Conservation (phyloP, 192 early-diverging fungal species). For the Lobulomyces angularis region DNA sequence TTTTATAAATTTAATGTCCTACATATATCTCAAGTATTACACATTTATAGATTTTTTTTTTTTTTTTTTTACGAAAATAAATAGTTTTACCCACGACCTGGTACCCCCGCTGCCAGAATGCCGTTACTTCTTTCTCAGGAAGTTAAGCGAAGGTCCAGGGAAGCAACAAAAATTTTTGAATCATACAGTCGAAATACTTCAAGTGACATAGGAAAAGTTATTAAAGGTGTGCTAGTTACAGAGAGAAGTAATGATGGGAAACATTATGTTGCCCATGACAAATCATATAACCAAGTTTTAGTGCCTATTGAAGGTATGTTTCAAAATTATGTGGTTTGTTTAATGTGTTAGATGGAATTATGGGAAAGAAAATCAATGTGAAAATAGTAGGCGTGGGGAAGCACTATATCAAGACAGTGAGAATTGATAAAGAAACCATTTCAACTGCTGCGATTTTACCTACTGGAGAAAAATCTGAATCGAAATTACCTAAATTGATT, state of each 20-base stretch:
- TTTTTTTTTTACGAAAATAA: background rate
- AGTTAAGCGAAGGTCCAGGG: slow-evolving; percentile 36
- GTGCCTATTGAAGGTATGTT: slow-evolving; percentile 17
- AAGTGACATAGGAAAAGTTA: background rate
- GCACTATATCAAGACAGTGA: slow-evolving; percentile 21
- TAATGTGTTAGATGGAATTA: too few relatives aligned
- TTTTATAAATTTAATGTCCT: slow-evolving; percentile 31
- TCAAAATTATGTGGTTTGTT: too few relatives aligned
- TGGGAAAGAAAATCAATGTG: slow-evolving; percentile 24
- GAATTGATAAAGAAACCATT: slow-evolving; percentile 12
- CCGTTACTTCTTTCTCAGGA: slow-evolving; percentile 20
- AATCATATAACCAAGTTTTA: slow-evolving; percentile 35
- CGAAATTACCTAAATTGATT: slow-evolving; percentile 18
- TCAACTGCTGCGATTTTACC: background rate
- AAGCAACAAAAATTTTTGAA: slow-evolving; percentile 28
- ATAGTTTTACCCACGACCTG: slow-evolving; percentile 45
- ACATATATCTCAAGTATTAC: slow-evolving; percentile 37
- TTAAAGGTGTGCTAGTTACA: slow-evolving; percentile 30
- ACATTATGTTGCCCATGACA: slow-evolving; percentile 37
- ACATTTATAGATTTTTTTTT: background rate
- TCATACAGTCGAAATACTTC: slow-evolving; percentile 1
- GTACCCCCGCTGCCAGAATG: slow-evolving; percentile 45
- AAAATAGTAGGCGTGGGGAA: slow-evolving; percentile 23
- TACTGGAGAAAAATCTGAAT: slow-evolving; percentile 7
- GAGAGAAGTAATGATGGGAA: slow-evolving; percentile 31